Evolutionary conservation across 2,329 filamentous ascomycete species (phyloP).

Genomic region (Falciphora oryzae): DNA sequence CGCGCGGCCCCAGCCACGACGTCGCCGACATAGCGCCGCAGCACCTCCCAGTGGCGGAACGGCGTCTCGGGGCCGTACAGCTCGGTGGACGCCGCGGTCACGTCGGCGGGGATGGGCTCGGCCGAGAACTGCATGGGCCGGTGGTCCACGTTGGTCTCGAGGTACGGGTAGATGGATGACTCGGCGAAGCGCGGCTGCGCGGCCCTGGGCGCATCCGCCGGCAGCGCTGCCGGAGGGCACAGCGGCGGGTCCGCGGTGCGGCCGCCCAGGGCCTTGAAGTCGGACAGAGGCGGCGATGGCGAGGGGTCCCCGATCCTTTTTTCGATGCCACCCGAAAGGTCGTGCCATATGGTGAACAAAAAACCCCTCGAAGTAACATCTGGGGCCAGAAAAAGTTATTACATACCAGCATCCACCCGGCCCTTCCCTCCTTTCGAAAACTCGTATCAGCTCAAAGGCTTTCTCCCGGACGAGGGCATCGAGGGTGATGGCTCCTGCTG

Average conservation of each 20-base stretch:
- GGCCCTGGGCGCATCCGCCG: slow-evolving; percentile 36
- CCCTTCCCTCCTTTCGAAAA: slow-evolving; percentile 37
- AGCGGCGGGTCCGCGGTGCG: slow-evolving; percentile 40
- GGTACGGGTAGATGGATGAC: slow-evolving; percentile 53
- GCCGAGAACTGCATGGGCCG: slow-evolving; percentile 55
- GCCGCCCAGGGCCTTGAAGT: slow-evolving; percentile 34
- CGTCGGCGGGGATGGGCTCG: slow-evolving; percentile 41
- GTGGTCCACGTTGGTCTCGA: slow-evolving; percentile 60
- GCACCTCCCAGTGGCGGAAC: slow-evolving; percentile 55
- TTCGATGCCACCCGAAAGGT: neutral
- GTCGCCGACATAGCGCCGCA: slow-evolving; percentile 43
- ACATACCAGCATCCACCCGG: slow-evolving; percentile 40
- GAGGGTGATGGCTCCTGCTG: slow-evolving; percentile 27
- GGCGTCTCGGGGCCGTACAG: slow-evolving; percentile 52
- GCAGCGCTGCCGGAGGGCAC: slow-evolving; percentile 39
- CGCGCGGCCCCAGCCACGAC: too few species aligned
- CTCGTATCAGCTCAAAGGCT: slow-evolving; percentile 34
- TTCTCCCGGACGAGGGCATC: slow-evolving; percentile 29
- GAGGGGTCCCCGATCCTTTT: slow-evolving; percentile 46
- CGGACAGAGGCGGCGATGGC: slow-evolving; percentile 26
- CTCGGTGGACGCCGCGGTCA: slow-evolving; percentile 37
- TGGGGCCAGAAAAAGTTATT: too few species aligned
- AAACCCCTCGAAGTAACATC: too few species aligned
- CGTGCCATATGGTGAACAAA: neutral
- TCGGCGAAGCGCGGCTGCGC: slow-evolving; percentile 46